These are phyloP conservation scores for Stagonosporopsis chrysanthemi DNA, from an alignment of 2,329 filamentous ascomycete genomes.

Conservation along the genomic window DNA sequence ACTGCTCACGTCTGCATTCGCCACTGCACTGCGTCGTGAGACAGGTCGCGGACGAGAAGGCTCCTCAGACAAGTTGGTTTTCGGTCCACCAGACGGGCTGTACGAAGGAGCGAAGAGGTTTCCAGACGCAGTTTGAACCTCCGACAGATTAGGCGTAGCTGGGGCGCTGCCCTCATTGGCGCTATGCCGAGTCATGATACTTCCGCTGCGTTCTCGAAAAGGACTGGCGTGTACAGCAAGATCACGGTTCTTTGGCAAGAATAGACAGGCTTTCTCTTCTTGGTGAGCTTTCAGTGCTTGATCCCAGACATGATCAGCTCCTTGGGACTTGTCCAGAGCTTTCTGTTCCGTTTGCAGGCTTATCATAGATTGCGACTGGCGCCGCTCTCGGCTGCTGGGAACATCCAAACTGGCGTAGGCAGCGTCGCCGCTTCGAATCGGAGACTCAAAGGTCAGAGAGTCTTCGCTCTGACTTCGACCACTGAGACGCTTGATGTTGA, in stretches of 20 bases:
- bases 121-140: background rate
- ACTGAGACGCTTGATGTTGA: conserved; percentile 38
- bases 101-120: background rate
- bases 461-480: conserved; percentile 45
- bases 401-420: conserved; percentile 24
- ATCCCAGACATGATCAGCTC: conserved; percentile 44
- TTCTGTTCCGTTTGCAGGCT: conserved; percentile 41
- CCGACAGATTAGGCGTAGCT: background rate
- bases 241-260: conserved; percentile 43
- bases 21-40: conserved; percentile 33
- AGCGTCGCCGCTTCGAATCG: conserved; percentile 28
- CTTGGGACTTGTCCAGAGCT: conserved; percentile 32
- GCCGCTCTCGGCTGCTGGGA: conserved; percentile 29
- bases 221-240: conserved; percentile 37
- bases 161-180: background rate
- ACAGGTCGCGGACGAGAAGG: background rate
- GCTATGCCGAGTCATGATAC: conserved; percentile 22
- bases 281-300: conserved; percentile 47
- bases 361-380: conserved; percentile 41
- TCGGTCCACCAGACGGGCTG: background rate
- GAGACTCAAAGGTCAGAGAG: conserved; percentile 25
- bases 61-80: background rate
- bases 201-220: conserved; percentile 45
- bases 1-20: conserved; percentile 13
- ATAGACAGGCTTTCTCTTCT: conserved; percentile 45